Evolutionary conservation across 2,329 filamentous ascomycete species (phyloP).

Genomic region (Paramyrothecium roridum): DNA sequence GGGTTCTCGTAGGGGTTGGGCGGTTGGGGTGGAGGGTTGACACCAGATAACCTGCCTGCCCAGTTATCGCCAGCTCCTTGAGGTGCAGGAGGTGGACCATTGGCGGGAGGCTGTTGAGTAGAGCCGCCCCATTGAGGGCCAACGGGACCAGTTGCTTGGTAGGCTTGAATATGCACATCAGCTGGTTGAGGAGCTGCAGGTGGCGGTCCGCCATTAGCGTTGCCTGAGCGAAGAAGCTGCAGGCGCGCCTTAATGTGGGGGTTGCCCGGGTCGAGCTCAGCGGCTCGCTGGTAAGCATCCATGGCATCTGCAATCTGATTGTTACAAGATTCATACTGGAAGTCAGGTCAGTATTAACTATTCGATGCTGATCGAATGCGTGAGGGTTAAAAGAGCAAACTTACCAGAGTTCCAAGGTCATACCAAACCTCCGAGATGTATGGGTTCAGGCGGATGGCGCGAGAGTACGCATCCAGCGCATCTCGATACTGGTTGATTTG

Average conservation of each 20-base stretch:
- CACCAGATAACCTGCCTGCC: slow-evolving; percentile 70
- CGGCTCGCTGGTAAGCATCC: slow-evolving; percentile 91
- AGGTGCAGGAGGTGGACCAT: slow-evolving; percentile 62
- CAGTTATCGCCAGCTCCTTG: slow-evolving; percentile 52
- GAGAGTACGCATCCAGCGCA: slow-evolving; percentile 94
- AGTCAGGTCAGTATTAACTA: slow-evolving; percentile 23
- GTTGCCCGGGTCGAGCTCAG: slow-evolving; percentile 89
- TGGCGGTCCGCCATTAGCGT: slow-evolving; percentile 68
- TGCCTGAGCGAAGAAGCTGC: slow-evolving; percentile 80
- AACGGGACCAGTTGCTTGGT: slow-evolving; percentile 78
- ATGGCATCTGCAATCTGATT: slow-evolving; percentile 96
- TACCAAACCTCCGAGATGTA: slow-evolving; percentile 99
- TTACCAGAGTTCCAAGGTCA: slow-evolving; percentile 89
- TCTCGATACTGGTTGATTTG: slow-evolving; percentile 99
- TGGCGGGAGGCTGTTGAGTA: slow-evolving; percentile 48
- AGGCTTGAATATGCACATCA: slow-evolving; percentile 93
- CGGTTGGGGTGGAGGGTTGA: slow-evolving; percentile 72
- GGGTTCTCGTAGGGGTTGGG: slow-evolving; percentile 79
- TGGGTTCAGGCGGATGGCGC: slow-evolving; percentile 92
- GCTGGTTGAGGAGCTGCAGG: slow-evolving; percentile 83
- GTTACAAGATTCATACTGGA: slow-evolving; percentile 94
- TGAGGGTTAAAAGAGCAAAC: slow-evolving; percentile 29
- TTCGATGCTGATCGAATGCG: too few relatives aligned
- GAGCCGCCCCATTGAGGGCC: slow-evolving; percentile 89
- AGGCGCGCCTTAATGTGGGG: slow-evolving; percentile 95